These are phyloP conservation scores for Sequoia sempervirens DNA, from an alignment of 75 land plant genomes.

Conservation along the genomic window DNA sequence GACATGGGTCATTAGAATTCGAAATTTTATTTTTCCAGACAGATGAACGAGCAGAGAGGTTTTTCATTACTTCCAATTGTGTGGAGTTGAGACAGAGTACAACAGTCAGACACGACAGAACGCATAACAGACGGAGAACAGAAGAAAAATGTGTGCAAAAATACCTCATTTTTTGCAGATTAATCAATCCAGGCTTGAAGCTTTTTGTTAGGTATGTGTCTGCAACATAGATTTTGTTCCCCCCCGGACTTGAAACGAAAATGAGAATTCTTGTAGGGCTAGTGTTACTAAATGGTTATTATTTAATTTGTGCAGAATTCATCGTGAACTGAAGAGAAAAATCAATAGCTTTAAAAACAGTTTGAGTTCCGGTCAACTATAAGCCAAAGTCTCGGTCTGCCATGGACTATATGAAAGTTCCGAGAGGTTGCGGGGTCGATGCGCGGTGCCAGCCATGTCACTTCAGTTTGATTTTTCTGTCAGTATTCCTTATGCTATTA, in stretches of 20 bases:
- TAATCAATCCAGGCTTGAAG: background rate
- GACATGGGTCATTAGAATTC: background rate
- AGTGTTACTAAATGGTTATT: background rate
- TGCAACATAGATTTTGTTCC: background rate
- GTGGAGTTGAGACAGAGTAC: background rate
- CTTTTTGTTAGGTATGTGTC: background rate
- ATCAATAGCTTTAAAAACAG: too few species aligned
- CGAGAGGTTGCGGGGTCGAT: background rate
- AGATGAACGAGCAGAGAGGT: background rate
- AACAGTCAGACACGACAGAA: background rate
- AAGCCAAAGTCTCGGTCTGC: background rate
- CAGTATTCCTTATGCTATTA: background rate
- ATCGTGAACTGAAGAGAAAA: too few species aligned
- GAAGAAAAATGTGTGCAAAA: background rate
- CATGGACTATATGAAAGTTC: background rate
- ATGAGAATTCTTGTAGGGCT: background rate
- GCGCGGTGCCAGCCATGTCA: background rate
- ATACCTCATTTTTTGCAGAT: background rate
- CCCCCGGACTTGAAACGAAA: background rate
- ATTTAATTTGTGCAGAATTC: background rate
- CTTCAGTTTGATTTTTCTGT: background rate
- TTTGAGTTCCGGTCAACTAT: background rate
- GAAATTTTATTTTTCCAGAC: background rate
- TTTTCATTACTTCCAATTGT: background rate
- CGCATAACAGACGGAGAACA: background rate